A percentile compares a stretch with the other conserved stretches of the same genome.
Conservation (phyloP, 345 rosid genomes). For the Melaleuca alternifolia region DNA sequence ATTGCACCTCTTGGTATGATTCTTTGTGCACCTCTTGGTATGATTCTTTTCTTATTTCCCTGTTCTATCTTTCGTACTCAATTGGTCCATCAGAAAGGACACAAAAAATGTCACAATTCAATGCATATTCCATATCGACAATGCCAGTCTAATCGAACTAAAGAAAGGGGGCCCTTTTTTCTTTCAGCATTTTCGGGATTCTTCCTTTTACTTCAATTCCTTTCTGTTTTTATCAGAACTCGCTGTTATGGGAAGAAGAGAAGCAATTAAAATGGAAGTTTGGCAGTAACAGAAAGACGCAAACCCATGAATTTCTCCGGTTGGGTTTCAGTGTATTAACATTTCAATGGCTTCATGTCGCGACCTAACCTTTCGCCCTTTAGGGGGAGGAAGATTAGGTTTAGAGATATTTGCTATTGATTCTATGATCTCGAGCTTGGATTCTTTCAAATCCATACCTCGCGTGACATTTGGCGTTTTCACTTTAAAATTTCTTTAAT, state of each 20-base stretch:
- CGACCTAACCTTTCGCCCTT: no score
- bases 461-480: no score
- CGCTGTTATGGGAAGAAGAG: background rate
- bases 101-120: background rate
- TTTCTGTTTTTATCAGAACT: background rate
- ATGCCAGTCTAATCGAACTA: background rate
- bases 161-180: background rate
- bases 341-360: background rate
- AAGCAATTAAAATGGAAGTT: background rate
- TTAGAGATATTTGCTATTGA: no score
- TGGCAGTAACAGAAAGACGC: background rate
- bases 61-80: background rate
- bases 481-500: no score
- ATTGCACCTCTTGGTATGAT: background rate
- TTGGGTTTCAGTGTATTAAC: background rate
- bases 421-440: no score
- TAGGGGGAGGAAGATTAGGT: no score
- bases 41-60: background rate
- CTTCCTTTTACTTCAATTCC: background rate
- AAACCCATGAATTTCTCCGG: background rate
- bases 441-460: no score
- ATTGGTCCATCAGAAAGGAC: background rate
- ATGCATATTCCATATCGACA: background rate
- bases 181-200: background rate
- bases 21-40: background rate